Conservation (phyloP, 129 eudicot genomes). For the Flaveria bidentis region DNA sequence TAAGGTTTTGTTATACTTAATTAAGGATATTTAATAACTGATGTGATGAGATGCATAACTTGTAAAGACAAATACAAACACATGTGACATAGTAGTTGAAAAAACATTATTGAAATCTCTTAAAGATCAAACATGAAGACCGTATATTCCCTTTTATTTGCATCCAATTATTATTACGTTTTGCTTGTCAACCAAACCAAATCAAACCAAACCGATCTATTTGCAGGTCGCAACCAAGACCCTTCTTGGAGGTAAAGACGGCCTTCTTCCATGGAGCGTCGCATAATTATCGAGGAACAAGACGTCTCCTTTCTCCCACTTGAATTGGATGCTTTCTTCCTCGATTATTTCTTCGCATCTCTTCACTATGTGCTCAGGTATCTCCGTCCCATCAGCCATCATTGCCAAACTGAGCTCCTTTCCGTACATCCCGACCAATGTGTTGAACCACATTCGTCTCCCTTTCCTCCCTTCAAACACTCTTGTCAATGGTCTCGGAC, state of each 20-base stretch:
- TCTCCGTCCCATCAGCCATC: constrained; percentile 78
- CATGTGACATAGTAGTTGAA: no score
- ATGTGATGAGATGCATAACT: no score
- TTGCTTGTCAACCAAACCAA: not conserved
- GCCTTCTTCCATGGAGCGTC: constrained; percentile 72
- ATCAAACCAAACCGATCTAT: constrained; percentile 8
- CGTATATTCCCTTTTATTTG: constrained; percentile 8
- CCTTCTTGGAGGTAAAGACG: constrained; percentile 66
- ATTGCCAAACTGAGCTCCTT: constrained; percentile 67
- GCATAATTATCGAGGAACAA: constrained; percentile 69
- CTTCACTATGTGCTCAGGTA: constrained; percentile 59
- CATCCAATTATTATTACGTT: not conserved
- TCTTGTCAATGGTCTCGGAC: constrained; percentile 55
- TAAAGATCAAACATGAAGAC: no score
- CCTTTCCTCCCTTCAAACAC: constrained; percentile 78
- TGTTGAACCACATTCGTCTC: constrained; percentile 84
- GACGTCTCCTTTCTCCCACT: constrained; percentile 79
- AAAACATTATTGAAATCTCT: no score
- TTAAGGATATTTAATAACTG: no score
- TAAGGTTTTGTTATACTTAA: no score
- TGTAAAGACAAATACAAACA: no score
- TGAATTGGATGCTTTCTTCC: constrained; percentile 79
- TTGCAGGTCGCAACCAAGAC: constrained; percentile 72
- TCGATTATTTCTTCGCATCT: constrained; percentile 71
- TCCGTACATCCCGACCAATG: constrained; percentile 74